These are phyloP conservation scores for Circinella umbellata DNA, from an alignment of 371 early-diverging fungal genomes.

Conservation along the genomic window DNA sequence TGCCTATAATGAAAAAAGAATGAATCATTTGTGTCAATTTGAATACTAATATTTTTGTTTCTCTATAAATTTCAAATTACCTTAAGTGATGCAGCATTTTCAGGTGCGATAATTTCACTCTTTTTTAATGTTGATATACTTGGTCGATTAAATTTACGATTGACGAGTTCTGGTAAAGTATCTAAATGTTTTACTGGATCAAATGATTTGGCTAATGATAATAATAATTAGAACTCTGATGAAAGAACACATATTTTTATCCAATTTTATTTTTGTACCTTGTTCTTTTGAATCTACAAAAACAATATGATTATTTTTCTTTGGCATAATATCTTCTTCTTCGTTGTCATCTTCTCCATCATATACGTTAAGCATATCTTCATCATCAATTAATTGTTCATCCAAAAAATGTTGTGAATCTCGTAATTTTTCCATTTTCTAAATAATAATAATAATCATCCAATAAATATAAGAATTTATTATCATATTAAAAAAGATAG, in stretches of 20 bases:
- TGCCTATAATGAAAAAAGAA: not conserved
- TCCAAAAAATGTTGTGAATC: conserved; percentile 68
- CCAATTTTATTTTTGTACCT: conserved; percentile 44
- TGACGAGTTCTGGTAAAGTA: conserved; percentile 83
- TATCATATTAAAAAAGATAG: too few relatives aligned
- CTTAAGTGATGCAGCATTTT: conserved; percentile 20
- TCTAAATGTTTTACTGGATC: conserved; percentile 78
- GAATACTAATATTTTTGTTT: not conserved
- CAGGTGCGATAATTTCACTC: conserved; percentile 42
- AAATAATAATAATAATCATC: too few relatives aligned
- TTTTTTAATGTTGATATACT: conserved; percentile 60
- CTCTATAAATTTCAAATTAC: conserved; percentile 13
- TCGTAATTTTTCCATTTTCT: conserved; percentile 80
- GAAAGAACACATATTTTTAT: not conserved
- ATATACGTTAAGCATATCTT: conserved; percentile 42
- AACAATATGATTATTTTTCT: conserved; percentile 77
- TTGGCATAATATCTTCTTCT: conserved; percentile 37
- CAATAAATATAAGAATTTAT: not conserved
- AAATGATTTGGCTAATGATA: conserved; percentile 60
- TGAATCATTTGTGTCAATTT: not conserved
- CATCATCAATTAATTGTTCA: conserved; percentile 50
- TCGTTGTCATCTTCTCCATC: conserved; percentile 36
- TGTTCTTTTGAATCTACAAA: conserved; percentile 88
- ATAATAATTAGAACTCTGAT: not conserved
- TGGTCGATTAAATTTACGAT: conserved; percentile 83